Conservation (phyloP, 768 basidiomycete species). For the Lactifluus piperatus region DNA sequence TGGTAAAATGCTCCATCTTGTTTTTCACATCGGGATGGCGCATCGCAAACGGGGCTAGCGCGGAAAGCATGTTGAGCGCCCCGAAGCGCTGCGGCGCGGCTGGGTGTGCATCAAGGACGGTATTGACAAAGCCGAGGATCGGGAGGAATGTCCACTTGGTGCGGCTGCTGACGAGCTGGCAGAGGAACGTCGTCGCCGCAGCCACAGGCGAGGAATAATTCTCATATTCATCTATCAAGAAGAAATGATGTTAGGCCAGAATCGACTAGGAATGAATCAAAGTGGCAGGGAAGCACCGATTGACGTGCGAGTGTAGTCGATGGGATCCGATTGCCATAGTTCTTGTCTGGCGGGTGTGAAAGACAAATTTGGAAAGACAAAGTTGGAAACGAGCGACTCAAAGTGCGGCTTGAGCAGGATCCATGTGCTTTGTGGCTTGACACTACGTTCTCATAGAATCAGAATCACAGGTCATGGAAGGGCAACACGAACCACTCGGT, state of each 20-base stretch:
- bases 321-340: constrained; percentile 73
- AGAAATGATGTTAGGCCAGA: not conserved
- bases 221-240: constrained; percentile 70
- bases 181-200: constrained; percentile 72
- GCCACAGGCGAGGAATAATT: constrained; percentile 68
- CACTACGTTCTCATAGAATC: constrained; percentile 34
- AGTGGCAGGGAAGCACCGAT: constrained; percentile 40
- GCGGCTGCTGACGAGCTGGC: constrained; percentile 68
- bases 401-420: constrained; percentile 78
- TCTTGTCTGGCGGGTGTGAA: constrained; percentile 61
- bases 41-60: constrained; percentile 73
- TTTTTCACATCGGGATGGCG: constrained; percentile 71
- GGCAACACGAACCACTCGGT: constrained; percentile 62
- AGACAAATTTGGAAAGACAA: constrained; percentile 81
- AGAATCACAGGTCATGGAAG: not conserved
- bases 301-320: constrained; percentile 70
- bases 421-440: constrained; percentile 94
- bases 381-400: constrained; percentile 64
- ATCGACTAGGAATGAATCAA: not conserved
- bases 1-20: constrained; percentile 70
- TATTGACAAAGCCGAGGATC: constrained; percentile 70
- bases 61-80: constrained; percentile 74
- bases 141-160: constrained; percentile 78
- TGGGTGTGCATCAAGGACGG: constrained; percentile 57
- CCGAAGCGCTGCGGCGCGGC: constrained; percentile 67